Evolutionary conservation across 441 rosid genomes (phyloP), one percentile per base, ranked within the genome.

Genomic region (Erodium texanum): DNA sequence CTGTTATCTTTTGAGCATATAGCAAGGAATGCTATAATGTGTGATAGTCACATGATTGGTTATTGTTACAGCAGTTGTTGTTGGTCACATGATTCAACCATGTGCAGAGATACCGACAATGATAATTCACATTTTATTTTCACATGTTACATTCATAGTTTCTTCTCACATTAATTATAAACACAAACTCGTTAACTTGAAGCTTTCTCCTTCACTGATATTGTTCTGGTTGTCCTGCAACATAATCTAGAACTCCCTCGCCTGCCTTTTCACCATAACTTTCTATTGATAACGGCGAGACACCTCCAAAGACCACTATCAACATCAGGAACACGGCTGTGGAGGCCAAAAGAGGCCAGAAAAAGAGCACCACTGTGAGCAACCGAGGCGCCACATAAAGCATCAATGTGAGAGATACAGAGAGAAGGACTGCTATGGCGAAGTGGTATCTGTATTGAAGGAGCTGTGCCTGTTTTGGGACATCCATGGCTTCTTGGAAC

Each of bases 221-320:
- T 0, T 59, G 64, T 23, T 59, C 32, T 4, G 29, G 64, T 7
- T 23, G 64, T 24, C 64, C 64, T 23, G 64, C 64, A 59, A 59
- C 64, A 59, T 59, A 59, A 59, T 59, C 64, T 9, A 59, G 32
- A 59, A 59, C 64, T 59, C 64, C 64, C 64, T 59, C 64, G 10
- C 64, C 64, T 1, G 64, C 64, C 29, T 59, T 59, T 24, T 22
- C 64, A 23, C 64, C 64, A 23, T 59, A 59, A 23, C 8, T 24
- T 5, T 59, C 64, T 24, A 59, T 59, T 12, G 64, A 59, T 0
- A 59, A 32, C 15, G 64, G 64, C 32, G 64, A 23, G n/a, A 24
- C 34, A 4, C 64, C 64, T 5, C 64, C 32, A 3, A 59, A 59
- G 16, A 24, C 15, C 0, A 15, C n/a, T 59, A 59, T 23, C 16